These are phyloP conservation scores for Carex sylvatica DNA, from an alignment of 202 grass and related monocot genomes.

Conservation along the genomic window DNA sequence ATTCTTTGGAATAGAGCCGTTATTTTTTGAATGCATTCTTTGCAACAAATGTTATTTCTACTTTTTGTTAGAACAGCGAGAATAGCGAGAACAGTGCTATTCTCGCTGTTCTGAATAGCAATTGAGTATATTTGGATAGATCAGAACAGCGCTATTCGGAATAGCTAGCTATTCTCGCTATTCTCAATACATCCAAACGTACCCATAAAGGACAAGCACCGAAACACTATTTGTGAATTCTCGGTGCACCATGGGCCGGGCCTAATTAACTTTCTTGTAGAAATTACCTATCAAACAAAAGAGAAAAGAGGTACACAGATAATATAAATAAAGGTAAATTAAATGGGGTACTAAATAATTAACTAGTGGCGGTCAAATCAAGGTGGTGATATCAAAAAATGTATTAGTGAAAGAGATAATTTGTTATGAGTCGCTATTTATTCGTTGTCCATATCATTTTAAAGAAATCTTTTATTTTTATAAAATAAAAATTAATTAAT, in stretches of 20 bases:
- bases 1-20: too few species aligned
- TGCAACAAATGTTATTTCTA: too few species aligned
- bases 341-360: conserved; percentile 6
- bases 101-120: too few species aligned
- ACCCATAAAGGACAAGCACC: not conserved
- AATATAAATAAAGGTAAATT: not conserved
- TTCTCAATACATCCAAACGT: too few species aligned
- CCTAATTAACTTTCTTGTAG: not conserved
- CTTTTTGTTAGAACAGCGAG: too few species aligned
- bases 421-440: not conserved
- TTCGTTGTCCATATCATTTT: too few species aligned
- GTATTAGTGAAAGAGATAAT: not conserved
- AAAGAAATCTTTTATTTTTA: not conserved
- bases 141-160: too few species aligned
- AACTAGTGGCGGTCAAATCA: conserved; percentile 6
- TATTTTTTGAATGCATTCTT: too few species aligned
- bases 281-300: conserved; percentile 5
- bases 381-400: not conserved
- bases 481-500: not conserved
- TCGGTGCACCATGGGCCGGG: not conserved
- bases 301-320: not conserved
- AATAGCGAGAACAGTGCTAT: too few species aligned
- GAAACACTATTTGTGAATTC: not conserved
- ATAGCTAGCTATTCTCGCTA: too few species aligned
- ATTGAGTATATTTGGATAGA: too few species aligned